Conservation (phyloP, 768 basidiomycete species). For the Termitomyces sp. region DNA sequence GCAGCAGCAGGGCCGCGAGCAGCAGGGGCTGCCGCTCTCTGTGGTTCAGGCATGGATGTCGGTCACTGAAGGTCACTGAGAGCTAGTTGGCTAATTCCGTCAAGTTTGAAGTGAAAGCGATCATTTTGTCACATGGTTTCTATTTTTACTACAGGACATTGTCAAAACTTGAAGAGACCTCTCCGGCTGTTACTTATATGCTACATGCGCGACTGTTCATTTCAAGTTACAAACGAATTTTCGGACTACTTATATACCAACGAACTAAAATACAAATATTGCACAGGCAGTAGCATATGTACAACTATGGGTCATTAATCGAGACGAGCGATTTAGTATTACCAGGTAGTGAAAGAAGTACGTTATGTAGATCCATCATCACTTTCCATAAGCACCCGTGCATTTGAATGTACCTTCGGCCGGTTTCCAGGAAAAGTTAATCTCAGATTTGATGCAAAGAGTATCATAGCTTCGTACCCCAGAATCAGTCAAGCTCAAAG, state of each 20-base stretch:
- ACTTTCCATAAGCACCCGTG: constrained; percentile 45
- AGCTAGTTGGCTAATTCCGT: neutral
- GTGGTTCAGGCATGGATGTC: constrained; percentile 17
- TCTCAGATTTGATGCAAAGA: constrained; percentile 37
- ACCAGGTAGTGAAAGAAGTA: neutral
- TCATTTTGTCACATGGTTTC: constrained; percentile 11
- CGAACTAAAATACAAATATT: neutral
- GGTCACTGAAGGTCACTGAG: neutral
- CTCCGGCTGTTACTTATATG: too few relatives aligned
- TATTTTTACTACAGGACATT: too few relatives aligned
- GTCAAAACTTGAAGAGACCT: too few relatives aligned
- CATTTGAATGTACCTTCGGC: constrained; percentile 55
- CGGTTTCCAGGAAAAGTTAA: constrained; percentile 42
- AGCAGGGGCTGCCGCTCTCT: constrained; percentile 12
- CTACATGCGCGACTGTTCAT: too few relatives aligned
- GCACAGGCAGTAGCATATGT: neutral
- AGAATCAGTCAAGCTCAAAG: neutral
- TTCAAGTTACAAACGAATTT: too few relatives aligned
- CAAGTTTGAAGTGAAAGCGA: neutral
- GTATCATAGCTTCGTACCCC: constrained; percentile 30
- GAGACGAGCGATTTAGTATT: too few relatives aligned
- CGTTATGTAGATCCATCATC: neutral
- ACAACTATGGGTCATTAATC: neutral
- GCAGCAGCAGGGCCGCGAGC: constrained; percentile 6
- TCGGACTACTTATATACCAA: too few relatives aligned